Evolutionary conservation across 495 filamentous ascomycete genomes (phyloP).

Genomic region (Penicillium angulare): DNA sequence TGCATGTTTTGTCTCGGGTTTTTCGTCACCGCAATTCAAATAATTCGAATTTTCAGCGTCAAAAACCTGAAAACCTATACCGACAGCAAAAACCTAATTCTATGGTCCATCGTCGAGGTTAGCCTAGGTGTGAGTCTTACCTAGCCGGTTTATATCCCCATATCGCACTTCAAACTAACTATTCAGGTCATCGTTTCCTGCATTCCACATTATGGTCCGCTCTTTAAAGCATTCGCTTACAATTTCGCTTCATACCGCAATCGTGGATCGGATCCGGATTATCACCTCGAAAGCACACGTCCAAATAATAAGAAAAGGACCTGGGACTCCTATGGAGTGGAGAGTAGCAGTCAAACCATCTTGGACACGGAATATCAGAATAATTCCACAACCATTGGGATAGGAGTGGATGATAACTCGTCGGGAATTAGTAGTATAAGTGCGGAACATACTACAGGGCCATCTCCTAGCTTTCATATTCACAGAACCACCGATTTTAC

Average conservation of each 20-base stretch:
- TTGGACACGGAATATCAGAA: no score
- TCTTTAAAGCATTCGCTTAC: constrained; percentile 41
- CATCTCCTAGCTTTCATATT: no score
- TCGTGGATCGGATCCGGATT: constrained; percentile 1
- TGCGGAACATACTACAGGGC: no score
- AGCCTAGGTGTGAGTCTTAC: constrained; percentile 39
- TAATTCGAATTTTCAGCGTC: constrained; percentile 50
- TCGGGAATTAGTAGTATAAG: no score
- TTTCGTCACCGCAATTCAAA: constrained; percentile 41
- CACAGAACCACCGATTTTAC: no score
- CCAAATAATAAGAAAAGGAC: no score
- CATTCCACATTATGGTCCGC: constrained; percentile 49
- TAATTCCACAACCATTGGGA: no score
- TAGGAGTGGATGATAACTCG: no score
- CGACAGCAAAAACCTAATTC: constrained; percentile 44
- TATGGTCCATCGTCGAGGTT: constrained; percentile 54
- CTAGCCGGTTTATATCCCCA: neutral
- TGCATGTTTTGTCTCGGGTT: constrained; percentile 50
- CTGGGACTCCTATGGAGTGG: no score
- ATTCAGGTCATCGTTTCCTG: constrained; percentile 44
- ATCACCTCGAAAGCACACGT: no score
- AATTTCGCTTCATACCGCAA: constrained; percentile 21
- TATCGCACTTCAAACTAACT: neutral
- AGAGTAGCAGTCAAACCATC: no score
- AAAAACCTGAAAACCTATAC: constrained; percentile 39